These are phyloP conservation scores for Pseudopyricularia cyperi DNA, from an alignment of 2,329 filamentous ascomycete genomes.

Conservation along the genomic window DNA sequence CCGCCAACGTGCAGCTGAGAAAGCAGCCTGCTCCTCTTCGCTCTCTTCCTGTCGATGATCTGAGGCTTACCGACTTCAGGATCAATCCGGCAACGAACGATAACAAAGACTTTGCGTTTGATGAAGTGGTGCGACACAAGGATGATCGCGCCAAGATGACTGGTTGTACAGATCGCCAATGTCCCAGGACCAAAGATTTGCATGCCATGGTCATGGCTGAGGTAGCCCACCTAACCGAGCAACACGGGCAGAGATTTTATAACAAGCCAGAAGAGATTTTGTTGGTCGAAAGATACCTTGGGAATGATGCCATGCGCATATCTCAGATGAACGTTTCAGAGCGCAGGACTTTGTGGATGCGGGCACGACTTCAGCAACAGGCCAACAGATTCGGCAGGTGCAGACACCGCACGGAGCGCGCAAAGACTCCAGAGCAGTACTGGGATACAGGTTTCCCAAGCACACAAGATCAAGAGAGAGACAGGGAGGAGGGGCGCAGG, in stretches of 20 bases:
- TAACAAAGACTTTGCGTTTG: conserved; percentile 59
- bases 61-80: conserved; percentile 65
- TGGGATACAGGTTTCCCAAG: conserved; percentile 84
- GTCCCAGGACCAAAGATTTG: conserved; percentile 58
- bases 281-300: conserved; percentile 43
- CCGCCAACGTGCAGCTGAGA: neutral
- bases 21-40: conserved; percentile 31
- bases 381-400: conserved; percentile 70
- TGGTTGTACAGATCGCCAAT: conserved; percentile 62
- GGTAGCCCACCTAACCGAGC: conserved; percentile 12
- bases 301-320: conserved; percentile 44
- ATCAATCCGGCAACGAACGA: conserved; percentile 63
- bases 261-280: conserved; percentile 24
- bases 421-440: conserved; percentile 69
- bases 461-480: conserved; percentile 64
- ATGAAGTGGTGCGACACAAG: conserved; percentile 59
- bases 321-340: conserved; percentile 46
- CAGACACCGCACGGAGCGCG: conserved; percentile 58
- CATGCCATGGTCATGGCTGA: conserved; percentile 48
- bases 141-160: conserved; percentile 56
- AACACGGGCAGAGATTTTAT: conserved; percentile 10
- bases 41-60: conserved; percentile 37
- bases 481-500: conserved; percentile 51
- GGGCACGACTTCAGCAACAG: conserved; percentile 60
- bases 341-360: conserved; percentile 53